Percentiles rank a stretch among this genome's conserved stretches.
Evolutionary conservation across 2,329 filamentous ascomycete species (phyloP).

Genomic region (Cytospora paraplurivora): DNA sequence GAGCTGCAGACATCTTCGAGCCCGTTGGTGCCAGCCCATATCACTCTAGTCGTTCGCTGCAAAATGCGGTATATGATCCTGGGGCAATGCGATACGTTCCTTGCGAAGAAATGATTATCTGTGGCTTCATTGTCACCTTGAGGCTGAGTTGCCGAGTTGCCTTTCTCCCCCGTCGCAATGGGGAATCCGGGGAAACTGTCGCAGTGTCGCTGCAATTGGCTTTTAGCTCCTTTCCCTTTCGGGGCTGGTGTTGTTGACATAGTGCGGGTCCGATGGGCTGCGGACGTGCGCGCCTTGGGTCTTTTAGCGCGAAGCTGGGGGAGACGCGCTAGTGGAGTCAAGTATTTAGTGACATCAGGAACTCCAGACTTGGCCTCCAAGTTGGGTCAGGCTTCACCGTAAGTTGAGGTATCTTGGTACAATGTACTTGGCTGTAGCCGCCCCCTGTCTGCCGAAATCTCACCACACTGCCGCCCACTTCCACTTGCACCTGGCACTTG

Average conservation of each 20-base stretch:
- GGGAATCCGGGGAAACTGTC: not conserved
- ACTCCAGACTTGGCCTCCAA: not conserved
- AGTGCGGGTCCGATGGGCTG: not conserved
- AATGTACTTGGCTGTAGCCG: not conserved
- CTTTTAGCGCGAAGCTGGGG: not conserved
- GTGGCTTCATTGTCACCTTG: slow-evolving; percentile 1
- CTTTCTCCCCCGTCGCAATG: not conserved
- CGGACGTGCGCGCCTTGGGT: slow-evolving; percentile 1
- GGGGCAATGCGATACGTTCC: not conserved
- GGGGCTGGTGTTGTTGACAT: slow-evolving; percentile 4
- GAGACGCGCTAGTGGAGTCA: not conserved
- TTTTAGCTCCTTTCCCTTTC: slow-evolving; percentile 10
- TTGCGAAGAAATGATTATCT: not conserved
- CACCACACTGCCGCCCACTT: not conserved
- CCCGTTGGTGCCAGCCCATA: not conserved
- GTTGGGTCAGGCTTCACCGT: not conserved
- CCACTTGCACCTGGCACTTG: no score
- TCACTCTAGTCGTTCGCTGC: not conserved
- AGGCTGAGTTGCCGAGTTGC: slow-evolving; percentile 2
- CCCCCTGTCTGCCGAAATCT: not conserved
- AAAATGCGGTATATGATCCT: not conserved
- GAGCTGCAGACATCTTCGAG: not conserved
- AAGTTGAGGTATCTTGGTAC: slow-evolving; percentile 2
- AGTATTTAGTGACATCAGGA: slow-evolving; percentile 2
- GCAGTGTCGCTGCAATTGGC: not conserved